Evolutionary conservation across 2,329 filamentous ascomycete genomes (phyloP), one percentile per base, ranked within the genome.

Genomic region (Apiospora kogelbergensis): DNA sequence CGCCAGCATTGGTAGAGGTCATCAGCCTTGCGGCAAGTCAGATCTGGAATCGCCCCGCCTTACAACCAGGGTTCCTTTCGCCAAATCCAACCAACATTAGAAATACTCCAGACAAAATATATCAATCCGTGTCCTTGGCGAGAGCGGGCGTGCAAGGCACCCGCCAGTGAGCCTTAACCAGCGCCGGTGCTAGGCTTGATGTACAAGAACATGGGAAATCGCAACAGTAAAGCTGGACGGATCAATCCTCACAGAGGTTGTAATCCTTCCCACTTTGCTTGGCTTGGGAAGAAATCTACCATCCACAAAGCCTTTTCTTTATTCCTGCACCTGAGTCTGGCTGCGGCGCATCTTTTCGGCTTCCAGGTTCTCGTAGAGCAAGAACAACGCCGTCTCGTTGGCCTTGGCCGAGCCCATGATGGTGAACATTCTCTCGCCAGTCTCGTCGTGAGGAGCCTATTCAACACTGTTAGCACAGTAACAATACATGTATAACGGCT

Each of bases 371-470:
- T 99, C 96, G 80, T 99, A 99, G 72, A 99, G 86, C 67, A 99
- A 90, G 82, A 97, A 98, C 37, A 99, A 87, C 5, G 96, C 96
- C 75, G 94, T 95, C 83, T 99, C 96, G 77, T 99, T 99, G 73
- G 94, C 94, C 83, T 91, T 92, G 70, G 93, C 91, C 71, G 93
- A 97, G 74, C 96, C 96, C 88, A 97, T 98, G 80, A 99, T 99
- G 78, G 96, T 99, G 85, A 99, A 99, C 96, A 99, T 99, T 77
- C 96, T 91, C 87, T 99, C 96, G 74, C 96, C 96, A 70, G 94
- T 97, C 75, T 98, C 96, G 76, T 99, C 96, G 78, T 99, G 96
- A 68, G 96, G 94, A 63, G 95, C 91, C 88, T 90, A 68, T 40
- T 41, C 13, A 64, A 45, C 37, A 44, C 13, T 30, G 42, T 71